A percentile compares a stretch with the other conserved stretches of the same genome.
Conservation (phyloP, 805 yeast species). For the Candida insectorum region DNA sequence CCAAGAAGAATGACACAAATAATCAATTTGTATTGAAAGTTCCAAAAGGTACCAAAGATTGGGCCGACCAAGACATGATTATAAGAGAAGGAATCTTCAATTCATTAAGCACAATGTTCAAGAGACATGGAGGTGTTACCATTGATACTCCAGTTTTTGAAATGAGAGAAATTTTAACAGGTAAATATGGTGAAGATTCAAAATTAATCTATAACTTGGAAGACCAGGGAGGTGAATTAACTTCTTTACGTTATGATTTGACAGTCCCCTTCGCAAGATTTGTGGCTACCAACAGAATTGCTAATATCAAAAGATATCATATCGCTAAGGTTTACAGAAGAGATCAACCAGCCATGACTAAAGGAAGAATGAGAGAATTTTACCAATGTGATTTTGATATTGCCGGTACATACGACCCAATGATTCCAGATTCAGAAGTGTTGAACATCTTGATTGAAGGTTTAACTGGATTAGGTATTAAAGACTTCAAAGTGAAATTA, state of each 20-base stretch:
- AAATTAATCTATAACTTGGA: slow-evolving; percentile 92
- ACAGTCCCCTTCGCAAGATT: slow-evolving; percentile 98
- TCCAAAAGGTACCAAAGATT: slow-evolving; percentile 96
- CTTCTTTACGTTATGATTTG: slow-evolving; percentile 91
- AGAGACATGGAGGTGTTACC: slow-evolving; percentile 97
- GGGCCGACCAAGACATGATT: slow-evolving; percentile 98
- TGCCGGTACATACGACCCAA: slow-evolving; percentile 87
- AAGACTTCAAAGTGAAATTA: slow-evolving; percentile 85
- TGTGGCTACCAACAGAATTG: slow-evolving; percentile 92
- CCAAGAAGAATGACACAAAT: slow-evolving; percentile 20
- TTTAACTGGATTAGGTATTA: slow-evolving; percentile 75
- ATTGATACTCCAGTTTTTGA: slow-evolving; percentile 99
- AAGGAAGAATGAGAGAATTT: slow-evolving; percentile 99
- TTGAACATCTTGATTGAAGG: slow-evolving; percentile 83
- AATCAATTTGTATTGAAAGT: slow-evolving; percentile 78
- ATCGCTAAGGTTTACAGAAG: slow-evolving; percentile 98
- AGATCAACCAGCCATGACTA: slow-evolving; percentile 99
- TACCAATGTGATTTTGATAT: slow-evolving; percentile 98
- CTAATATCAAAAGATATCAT: slow-evolving; percentile 89
- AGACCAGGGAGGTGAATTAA: slow-evolving; percentile 98
- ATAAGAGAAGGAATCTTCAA: slow-evolving; percentile 84
- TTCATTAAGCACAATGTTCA: slow-evolving; percentile 70
- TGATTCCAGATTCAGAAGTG: slow-evolving; percentile 96
- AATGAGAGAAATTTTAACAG: slow-evolving; percentile 89
- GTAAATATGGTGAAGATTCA: slow-evolving; percentile 98